These are phyloP conservation scores for Fusarium duplospermum DNA, from an alignment of 2,329 filamentous ascomycete species.

Conservation along the genomic window DNA sequence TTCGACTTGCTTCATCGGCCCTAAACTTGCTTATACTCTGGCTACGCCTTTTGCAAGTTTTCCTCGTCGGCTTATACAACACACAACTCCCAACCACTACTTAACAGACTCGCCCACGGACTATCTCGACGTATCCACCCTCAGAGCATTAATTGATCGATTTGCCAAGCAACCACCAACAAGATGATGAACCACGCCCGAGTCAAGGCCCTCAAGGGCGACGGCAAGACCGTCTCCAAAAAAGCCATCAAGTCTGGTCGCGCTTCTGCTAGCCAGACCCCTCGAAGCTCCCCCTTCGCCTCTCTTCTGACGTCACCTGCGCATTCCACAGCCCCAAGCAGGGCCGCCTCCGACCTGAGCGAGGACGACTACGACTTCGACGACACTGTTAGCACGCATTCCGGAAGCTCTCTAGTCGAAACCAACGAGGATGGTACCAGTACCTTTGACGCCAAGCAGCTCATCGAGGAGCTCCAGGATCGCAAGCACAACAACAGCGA, in stretches of 20 bases:
- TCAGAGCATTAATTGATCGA: neutral
- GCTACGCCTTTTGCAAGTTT: slow-evolving; percentile 30
- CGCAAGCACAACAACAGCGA: slow-evolving; percentile 83
- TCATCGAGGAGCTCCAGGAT: slow-evolving; percentile 76
- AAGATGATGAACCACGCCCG: slow-evolving; percentile 70
- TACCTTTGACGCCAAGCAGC: slow-evolving; percentile 69
- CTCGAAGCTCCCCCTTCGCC: slow-evolving; percentile 67
- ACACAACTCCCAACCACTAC: neutral
- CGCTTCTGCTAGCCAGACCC: slow-evolving; percentile 68
- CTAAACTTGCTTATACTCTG: slow-evolving; percentile 13
- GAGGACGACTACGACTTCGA: slow-evolving; percentile 64
- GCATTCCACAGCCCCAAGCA: slow-evolving; percentile 69
- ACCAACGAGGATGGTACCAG: slow-evolving; percentile 75
- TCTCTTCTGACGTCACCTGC: slow-evolving; percentile 69
- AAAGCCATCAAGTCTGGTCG: slow-evolving; percentile 72
- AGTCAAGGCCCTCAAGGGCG: slow-evolving; percentile 76
- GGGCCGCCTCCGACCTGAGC: slow-evolving; percentile 71
- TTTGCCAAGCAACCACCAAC: neutral
- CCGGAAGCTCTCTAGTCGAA: slow-evolving; percentile 57
- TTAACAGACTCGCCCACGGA: neutral
- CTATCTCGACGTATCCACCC: neutral
- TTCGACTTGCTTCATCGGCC: slow-evolving; percentile 17
- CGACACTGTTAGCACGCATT: slow-evolving; percentile 57
- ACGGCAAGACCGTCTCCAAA: slow-evolving; percentile 77
- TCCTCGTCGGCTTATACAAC: slow-evolving; percentile 35